phyloP scores from a whole-genome alignment of 2,329 filamentous ascomycete genomes.

The Exophiala dermatitidis region DNA sequence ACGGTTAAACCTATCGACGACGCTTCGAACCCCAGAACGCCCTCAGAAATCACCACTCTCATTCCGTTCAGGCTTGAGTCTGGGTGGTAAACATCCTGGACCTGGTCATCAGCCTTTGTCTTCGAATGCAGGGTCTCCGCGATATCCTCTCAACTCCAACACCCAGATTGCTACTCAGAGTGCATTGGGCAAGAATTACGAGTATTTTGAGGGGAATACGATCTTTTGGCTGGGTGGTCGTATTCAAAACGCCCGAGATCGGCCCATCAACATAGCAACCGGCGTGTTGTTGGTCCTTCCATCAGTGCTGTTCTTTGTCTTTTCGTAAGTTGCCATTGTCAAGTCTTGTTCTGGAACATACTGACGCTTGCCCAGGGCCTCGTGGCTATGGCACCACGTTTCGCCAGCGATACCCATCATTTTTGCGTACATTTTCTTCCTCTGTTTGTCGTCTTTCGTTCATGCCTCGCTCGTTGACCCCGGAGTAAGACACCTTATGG shows the following conservation, averaged over 20 bases:
- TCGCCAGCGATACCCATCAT: slow-evolving; percentile 82
- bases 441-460: slow-evolving; percentile 87
- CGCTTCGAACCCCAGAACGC: slow-evolving; percentile 50
- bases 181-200: slow-evolving; percentile 64
- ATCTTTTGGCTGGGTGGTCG: slow-evolving; percentile 81
- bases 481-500: slow-evolving; percentile 58
- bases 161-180: slow-evolving; percentile 30
- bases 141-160: slow-evolving; percentile 47
- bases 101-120: slow-evolving; percentile 73
- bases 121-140: slow-evolving; percentile 69
- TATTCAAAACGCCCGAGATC: slow-evolving; percentile 77
- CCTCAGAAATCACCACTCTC: slow-evolving; percentile 67
- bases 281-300: slow-evolving; percentile 74
- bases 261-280: slow-evolving; percentile 83
- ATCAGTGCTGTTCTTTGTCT: slow-evolving; percentile 73
- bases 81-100: slow-evolving; percentile 52
- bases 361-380: slow-evolving; percentile 45
- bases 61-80: slow-evolving; percentile 67
- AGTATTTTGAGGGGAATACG: slow-evolving; percentile 92
- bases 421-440: slow-evolving; percentile 84
- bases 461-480: slow-evolving; percentile 90
- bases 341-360: slow-evolving; percentile 20
- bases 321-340: slow-evolving; percentile 50
- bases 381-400: slow-evolving; percentile 78
- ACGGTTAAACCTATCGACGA: slow-evolving; percentile 55